phyloP scores from a whole-genome alignment of 192 early-diverging fungal species.

The Umbelopsis ramanniana region DNA sequence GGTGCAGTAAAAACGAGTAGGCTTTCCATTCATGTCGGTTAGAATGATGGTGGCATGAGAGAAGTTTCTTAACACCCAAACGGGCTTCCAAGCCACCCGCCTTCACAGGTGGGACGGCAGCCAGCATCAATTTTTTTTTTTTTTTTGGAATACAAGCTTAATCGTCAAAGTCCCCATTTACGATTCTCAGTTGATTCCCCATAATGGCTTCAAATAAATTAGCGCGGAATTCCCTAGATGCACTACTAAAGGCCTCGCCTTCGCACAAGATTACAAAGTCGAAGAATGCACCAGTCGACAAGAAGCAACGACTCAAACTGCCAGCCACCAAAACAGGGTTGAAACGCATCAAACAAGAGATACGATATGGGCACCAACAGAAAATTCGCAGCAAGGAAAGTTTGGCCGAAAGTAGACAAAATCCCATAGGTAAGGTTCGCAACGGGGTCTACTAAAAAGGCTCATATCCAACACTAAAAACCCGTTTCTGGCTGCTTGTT shows the following conservation, averaged over 20 bases:
- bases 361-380: conserved; percentile 48
- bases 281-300: background rate
- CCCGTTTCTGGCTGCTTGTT: background rate
- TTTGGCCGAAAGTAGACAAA: conserved; percentile 40
- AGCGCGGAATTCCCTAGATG: conserved; percentile 5
- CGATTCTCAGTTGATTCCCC: too few species aligned
- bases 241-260: background rate
- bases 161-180: too few species aligned
- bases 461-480: background rate
- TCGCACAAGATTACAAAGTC: conserved; percentile 7
- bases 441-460: background rate
- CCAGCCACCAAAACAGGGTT: conserved; percentile 49
- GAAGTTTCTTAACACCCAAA: too few species aligned
- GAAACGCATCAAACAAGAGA: conserved; percentile 51
- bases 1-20: too few species aligned
- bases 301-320: conserved; percentile 14
- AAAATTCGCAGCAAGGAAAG: conserved; percentile 21
- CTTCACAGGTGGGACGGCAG: too few species aligned
- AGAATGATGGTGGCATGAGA: too few species aligned
- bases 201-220: conserved; percentile 10
- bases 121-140: too few species aligned
- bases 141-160: too few species aligned
- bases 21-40: too few species aligned
- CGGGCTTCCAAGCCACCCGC: too few species aligned
- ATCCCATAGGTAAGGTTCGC: conserved; percentile 44